These are phyloP conservation scores for Triticum turgidum DNA, from an alignment of 176 grass and related monocot species.

Conservation along the genomic window DNA sequence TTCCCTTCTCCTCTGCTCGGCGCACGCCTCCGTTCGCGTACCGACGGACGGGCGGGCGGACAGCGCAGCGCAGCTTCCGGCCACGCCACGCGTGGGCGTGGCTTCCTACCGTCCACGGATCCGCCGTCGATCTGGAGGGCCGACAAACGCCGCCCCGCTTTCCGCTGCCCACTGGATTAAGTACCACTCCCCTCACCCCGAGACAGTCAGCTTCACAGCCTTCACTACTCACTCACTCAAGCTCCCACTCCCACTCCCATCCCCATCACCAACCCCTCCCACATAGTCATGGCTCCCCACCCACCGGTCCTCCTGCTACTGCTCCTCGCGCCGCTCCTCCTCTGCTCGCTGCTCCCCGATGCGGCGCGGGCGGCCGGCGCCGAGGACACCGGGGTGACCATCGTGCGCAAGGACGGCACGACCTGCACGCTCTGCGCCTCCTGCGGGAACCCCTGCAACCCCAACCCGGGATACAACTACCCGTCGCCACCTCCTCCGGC, in stretches of 20 bases:
- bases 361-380: background rate
- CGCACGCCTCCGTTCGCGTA: background rate
- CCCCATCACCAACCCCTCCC: constrained; percentile 20
- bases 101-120: background rate
- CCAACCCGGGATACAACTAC: constrained; percentile 18
- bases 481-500: constrained; percentile 53
- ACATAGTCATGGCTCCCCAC: constrained; percentile 38
- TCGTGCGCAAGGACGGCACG: constrained; percentile 67
- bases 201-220: background rate
- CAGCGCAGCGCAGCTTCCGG: background rate
- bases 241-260: constrained; percentile 20
- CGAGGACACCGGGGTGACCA: background rate
- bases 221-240: background rate
- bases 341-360: constrained; percentile 16
- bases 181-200: background rate
- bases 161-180: constrained; percentile 8
- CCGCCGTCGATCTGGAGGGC: constrained; percentile 8
- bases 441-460: constrained; percentile 80
- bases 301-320: background rate
- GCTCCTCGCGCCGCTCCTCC: constrained; percentile 23
- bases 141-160: constrained; percentile 5
- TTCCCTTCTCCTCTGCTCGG: background rate
- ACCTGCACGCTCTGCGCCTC: constrained; percentile 86
- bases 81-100: background rate
- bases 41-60: no score